Conservation (phyloP, 202 grass and related monocot genomes). For the Alloteropsis angusta region DNA sequence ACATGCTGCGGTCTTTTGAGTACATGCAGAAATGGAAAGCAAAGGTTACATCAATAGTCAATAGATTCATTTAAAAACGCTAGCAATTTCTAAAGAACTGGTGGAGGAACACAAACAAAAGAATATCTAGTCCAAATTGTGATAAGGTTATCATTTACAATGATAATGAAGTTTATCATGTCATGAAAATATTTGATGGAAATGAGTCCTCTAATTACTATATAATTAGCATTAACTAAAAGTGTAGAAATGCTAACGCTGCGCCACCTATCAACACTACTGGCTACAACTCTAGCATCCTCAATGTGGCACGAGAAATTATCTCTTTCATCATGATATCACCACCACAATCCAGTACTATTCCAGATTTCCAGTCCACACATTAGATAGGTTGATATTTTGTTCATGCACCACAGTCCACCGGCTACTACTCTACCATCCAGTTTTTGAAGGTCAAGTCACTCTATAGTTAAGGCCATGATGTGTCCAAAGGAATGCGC, state of each 20-base stretch:
- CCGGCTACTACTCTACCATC: no score
- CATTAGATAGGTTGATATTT: no score
- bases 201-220: neutral
- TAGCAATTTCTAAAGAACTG: neutral
- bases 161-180: neutral
- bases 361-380: no score
- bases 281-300: neutral
- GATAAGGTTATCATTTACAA: neutral
- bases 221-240: neutral
- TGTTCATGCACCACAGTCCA: no score
- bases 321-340: neutral
- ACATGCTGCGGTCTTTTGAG: constrained; percentile 51
- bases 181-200: neutral
- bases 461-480: neutral
- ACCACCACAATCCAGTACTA: neutral
- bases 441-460: no score
- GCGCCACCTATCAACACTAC: neutral
- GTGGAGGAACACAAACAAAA: constrained; percentile 4
- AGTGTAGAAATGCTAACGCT: neutral
- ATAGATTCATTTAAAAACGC: neutral
- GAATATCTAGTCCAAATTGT: neutral
- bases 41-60: neutral
- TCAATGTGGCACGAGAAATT: neutral
- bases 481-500: neutral
- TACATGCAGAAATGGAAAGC: constrained; percentile 7